A percentile compares a stretch with the other conserved stretches of the same genome.
Evolutionary conservation across 2,329 filamentous ascomycete species (phyloP).

Genomic region (Massarina eburnea): DNA sequence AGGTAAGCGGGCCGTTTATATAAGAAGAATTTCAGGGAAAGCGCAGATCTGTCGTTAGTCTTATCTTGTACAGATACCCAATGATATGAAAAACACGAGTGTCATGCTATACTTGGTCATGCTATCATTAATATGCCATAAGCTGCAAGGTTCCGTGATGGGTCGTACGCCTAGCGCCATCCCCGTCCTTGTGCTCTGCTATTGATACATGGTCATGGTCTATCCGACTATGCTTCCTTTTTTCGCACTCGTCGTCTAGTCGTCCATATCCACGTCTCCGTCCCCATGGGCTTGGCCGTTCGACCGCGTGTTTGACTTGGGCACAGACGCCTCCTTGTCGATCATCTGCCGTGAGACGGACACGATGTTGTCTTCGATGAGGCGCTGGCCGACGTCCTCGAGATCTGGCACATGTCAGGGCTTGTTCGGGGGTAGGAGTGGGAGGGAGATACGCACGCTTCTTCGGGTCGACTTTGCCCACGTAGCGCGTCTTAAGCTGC

Average conservation of each 20-base stretch:
- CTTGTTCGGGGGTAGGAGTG: background rate
- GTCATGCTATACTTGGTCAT: background rate
- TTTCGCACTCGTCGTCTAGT: constrained; percentile 17
- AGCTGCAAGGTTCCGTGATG: background rate
- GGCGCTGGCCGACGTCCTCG: constrained; percentile 91
- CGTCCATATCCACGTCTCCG: constrained; percentile 40
- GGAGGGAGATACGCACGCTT: constrained; percentile 63
- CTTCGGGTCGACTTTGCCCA: constrained; percentile 98
- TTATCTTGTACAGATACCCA: background rate
- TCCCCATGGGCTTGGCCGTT: constrained; percentile 29
- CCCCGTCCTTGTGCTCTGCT: background rate
- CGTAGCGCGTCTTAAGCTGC: constrained; percentile 97
- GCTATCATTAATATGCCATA: constrained; percentile 4
- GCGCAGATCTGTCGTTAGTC: background rate
- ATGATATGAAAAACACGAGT: background rate
- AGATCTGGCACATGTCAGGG: constrained; percentile 59
- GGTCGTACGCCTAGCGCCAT: constrained; percentile 2
- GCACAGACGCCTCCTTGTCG: constrained; percentile 95
- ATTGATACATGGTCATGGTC: constrained; percentile 1
- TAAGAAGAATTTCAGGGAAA: background rate
- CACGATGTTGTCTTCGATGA: constrained; percentile 99
- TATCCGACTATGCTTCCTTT: background rate
- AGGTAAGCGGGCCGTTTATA: no score
- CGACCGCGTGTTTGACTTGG: constrained; percentile 48
- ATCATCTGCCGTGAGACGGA: constrained; percentile 99